Base-by-base conservation (phyloP, 306 rosid genomes). In the Calophaca sinica region DNA sequence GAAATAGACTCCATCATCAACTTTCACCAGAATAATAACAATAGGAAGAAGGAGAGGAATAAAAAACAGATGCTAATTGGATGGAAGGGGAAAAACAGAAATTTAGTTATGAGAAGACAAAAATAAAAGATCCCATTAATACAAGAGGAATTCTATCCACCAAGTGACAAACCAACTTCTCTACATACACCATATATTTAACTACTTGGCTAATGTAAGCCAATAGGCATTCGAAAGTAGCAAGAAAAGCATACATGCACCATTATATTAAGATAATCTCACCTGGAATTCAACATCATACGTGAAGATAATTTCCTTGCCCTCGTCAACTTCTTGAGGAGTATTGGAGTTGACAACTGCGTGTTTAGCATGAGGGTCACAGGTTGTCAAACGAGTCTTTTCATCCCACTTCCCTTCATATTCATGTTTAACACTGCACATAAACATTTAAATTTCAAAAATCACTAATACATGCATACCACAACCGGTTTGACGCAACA, bases 281-380 rank as follows among this genome's bases (percentile, higher is more conserved):
- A 92, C 99, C 99, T 86, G 86, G 81, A 94, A 94, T 41, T 88
- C 97, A 73, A 94, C 97, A 77, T 94, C 98, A 57, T 88, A 94
- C 0, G 97, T 94, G 79, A 94, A 91, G 65, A 94, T 66, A 58
- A 94, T 89, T 62, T 94, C 98, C 76, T 87, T 85, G 61, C 87
- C 86, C 65, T 88, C 93, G 12, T 87, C 97, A 54, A 94, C 97
- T 79, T 94, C 98, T 84, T 91, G 98, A 62, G 98, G 98, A 50
- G 73, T 67, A 87, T 94, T 91, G 62, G 96, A 90, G 82, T 88
- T 94, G 36, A 83, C 80, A 62, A 94, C 96, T 4, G 86, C 81
- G 66, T 87, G 97, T 70, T 94, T 90, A 14, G 99, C 83, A 80
- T 92, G 98, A 33, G 98, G 98, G 76, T 94, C 97, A 77, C 98